Conservation (phyloP, 305 asterid genomes). For the Solanum aculeatissimum region DNA sequence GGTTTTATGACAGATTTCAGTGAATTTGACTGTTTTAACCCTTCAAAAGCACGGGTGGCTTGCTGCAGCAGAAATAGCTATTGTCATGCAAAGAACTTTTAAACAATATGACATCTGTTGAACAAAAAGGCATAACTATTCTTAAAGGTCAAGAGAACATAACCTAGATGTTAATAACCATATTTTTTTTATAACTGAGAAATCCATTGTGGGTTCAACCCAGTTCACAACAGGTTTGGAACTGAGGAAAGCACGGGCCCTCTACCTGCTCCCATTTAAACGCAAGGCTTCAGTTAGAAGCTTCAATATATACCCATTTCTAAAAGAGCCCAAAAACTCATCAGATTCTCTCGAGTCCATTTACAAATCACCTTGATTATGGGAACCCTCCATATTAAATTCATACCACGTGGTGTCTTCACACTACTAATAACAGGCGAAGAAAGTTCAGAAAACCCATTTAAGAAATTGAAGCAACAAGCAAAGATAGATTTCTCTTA, state of each 20-base stretch:
- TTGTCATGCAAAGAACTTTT: slow-evolving; percentile 3
- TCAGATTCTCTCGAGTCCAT: neutral
- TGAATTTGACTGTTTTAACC: slow-evolving; percentile 40
- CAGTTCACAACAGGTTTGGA: neutral
- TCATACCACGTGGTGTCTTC: neutral
- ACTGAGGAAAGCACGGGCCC: neutral
- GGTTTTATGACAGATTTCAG: slow-evolving; percentile 32
- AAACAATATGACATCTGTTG: neutral
- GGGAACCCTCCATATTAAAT: neutral
- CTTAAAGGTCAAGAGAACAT: neutral
- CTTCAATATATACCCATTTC: neutral
- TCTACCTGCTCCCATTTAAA: neutral
- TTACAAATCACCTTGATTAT: neutral
- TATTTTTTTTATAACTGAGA: neutral
- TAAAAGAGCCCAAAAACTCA: neutral
- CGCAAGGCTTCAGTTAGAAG: neutral
- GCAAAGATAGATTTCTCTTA: neutral
- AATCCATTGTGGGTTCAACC: neutral
- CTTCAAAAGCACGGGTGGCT: slow-evolving; percentile 50
- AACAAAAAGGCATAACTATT: slow-evolving; percentile 1
- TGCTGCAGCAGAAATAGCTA: slow-evolving; percentile 32
- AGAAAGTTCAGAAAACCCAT: neutral
- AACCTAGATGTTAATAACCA: neutral
- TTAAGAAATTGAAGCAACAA: neutral
- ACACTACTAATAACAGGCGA: neutral